A percentile compares a stretch with the other conserved stretches of the same genome.
These are phyloP conservation scores for Panaeolus cyanescens DNA, from an alignment of 768 basidiomycete species.

Conservation along the genomic window DNA sequence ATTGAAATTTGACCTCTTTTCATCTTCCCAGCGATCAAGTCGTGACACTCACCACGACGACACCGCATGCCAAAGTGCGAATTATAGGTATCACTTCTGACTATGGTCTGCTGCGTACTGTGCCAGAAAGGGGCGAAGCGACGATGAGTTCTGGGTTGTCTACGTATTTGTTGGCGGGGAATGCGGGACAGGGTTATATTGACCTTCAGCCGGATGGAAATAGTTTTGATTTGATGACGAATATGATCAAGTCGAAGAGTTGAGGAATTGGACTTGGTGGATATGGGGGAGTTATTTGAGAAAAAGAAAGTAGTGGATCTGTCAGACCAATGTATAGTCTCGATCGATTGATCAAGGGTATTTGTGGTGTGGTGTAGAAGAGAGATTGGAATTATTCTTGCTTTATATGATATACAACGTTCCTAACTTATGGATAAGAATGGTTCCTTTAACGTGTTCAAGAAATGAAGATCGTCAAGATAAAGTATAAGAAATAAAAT, in stretches of 20 bases:
- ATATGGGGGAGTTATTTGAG: background rate
- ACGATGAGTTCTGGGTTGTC: background rate
- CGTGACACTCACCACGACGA: constrained; percentile 79
- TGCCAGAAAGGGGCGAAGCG: constrained; percentile 48
- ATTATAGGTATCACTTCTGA: constrained; percentile 88
- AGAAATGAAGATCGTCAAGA: background rate
- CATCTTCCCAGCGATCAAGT: constrained; percentile 63
- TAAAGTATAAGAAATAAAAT: too few species aligned
- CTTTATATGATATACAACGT: background rate
- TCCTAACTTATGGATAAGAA: background rate
- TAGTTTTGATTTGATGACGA: constrained; percentile 93
- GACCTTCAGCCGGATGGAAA: constrained; percentile 98
- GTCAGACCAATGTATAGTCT: too few species aligned
- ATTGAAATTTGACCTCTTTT: constrained; percentile 1
- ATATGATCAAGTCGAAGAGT: constrained; percentile 69
- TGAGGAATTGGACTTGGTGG: constrained; percentile 20
- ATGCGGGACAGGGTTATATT: constrained; percentile 53
- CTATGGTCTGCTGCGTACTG: constrained; percentile 83
- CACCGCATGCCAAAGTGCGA: constrained; percentile 68
- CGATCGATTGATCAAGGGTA: too few species aligned
- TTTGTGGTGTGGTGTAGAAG: too few species aligned
- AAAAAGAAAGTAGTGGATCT: background rate
- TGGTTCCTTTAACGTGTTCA: background rate
- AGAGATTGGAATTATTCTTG: background rate
- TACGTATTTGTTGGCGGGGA: constrained; percentile 10